Percentiles rank a stretch among this genome's conserved stretches.
phyloP scores from a whole-genome alignment of 805 yeast genomes.

The Spathaspora passalidarum region DNA sequence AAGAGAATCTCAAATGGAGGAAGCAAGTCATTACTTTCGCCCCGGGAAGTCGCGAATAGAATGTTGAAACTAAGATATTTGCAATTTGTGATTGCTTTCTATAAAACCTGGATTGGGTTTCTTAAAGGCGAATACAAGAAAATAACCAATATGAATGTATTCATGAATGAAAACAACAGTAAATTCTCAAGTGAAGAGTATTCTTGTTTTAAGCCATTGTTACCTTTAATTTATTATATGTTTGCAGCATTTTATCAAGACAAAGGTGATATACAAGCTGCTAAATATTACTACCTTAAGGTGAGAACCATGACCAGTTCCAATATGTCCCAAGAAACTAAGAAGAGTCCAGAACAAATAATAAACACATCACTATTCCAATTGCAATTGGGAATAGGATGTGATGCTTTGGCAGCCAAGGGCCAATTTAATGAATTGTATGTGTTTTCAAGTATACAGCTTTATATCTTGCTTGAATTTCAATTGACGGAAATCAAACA shows the following conservation, averaged over 20 bases:
- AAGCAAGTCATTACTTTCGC: constrained; percentile 7
- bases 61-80: constrained; percentile 27
- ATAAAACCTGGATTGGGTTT: constrained; percentile 36
- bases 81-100: constrained; percentile 27
- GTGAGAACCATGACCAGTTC: constrained; percentile 20
- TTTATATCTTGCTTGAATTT: constrained; percentile 23
- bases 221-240: constrained; percentile 38
- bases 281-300: constrained; percentile 39
- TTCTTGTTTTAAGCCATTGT: constrained; percentile 29
- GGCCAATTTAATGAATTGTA: constrained; percentile 25
- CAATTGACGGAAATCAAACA: constrained; percentile 12
- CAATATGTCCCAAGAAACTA: neutral
- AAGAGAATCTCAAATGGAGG: neutral
- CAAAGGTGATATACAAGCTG: constrained; percentile 30
- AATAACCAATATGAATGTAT: constrained; percentile 24
- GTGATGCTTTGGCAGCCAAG: constrained; percentile 16
- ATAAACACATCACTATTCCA: constrained; percentile 12
- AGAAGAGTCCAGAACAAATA: neutral
- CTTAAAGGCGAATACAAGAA: constrained; percentile 21
- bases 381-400: constrained; percentile 22
- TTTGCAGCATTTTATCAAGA: constrained; percentile 39
- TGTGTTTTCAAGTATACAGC: constrained; percentile 27
- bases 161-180: constrained; percentile 33
- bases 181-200: constrained; percentile 41
- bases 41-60: constrained; percentile 19